Evolutionary conservation across 345 rosid species (phyloP).

Genomic region (Hevea brasiliensis): DNA sequence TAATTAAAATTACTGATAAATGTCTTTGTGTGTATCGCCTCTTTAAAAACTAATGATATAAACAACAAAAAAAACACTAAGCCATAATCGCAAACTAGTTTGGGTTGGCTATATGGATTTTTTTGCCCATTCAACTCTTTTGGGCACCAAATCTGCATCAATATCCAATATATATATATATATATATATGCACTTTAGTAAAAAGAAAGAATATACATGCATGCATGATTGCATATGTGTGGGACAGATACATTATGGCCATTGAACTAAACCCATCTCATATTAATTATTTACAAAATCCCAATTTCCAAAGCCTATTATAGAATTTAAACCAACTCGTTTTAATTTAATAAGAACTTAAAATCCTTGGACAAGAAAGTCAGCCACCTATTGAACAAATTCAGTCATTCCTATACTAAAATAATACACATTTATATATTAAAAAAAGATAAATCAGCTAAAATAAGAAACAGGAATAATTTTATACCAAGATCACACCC

Average conservation of each 20-base stretch:
- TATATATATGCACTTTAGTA: not conserved
- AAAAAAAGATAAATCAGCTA: not conserved
- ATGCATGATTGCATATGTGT: no score
- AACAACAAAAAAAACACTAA: no score
- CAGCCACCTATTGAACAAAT: not conserved
- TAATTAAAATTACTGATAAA: not conserved
- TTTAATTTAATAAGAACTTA: not conserved
- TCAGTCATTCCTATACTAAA: not conserved
- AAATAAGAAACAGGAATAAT: not conserved
- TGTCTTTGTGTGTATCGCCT: not conserved
- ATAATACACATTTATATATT: not conserved
- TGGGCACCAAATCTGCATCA: no score
- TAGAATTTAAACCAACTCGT: not conserved
- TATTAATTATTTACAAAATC: not conserved
- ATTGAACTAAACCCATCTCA: no score
- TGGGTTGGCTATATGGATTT: no score
- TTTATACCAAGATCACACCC: not conserved
- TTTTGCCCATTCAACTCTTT: no score
- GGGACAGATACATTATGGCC: no score
- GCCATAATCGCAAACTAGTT: no score
- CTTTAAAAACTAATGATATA: not conserved
- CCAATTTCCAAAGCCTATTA: not conserved
- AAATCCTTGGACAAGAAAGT: not conserved
- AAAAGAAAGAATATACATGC: not conserved
- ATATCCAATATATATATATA: no score